Evolutionary conservation across 1,284 basidiomycete species (phyloP).

Genomic region (Boletus smithii): DNA sequence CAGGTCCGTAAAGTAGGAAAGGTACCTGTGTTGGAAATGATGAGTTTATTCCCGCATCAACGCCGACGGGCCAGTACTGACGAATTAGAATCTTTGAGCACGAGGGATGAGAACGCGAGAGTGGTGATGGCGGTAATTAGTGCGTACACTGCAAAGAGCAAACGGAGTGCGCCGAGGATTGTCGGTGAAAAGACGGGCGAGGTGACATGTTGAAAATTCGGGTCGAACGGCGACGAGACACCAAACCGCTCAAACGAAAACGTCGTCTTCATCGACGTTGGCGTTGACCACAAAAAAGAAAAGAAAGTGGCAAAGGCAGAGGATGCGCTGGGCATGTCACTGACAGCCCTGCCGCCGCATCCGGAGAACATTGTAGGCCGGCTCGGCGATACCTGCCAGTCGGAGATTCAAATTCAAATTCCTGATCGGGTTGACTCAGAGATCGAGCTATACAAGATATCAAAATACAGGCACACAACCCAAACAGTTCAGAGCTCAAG

Average conservation of each 20-base stretch:
- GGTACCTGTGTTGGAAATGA: conserved; percentile 40
- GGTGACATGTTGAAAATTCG: conserved; percentile 50
- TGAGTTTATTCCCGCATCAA: not conserved
- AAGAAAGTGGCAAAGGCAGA: not conserved
- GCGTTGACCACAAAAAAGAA: too few relatives aligned
- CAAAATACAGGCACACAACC: too few relatives aligned
- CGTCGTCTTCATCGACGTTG: conserved; percentile 9
- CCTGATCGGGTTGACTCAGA: not conserved
- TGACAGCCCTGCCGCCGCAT: too few relatives aligned
- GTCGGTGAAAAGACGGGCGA: conserved; percentile 52
- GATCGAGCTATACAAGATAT: not conserved
- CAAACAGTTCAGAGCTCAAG: not conserved
- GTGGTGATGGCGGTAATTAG: conserved; percentile 45
- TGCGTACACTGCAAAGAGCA: conserved; percentile 52
- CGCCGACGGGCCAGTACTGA: conserved; percentile 16
- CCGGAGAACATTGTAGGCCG: too few relatives aligned
- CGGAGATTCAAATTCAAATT: too few relatives aligned
- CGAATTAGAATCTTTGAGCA: conserved; percentile 29
- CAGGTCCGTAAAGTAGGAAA: conserved; percentile 63
- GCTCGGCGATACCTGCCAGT: too few relatives aligned
- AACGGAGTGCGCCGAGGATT: conserved; percentile 46
- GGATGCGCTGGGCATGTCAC: too few relatives aligned
- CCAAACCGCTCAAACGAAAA: conserved; percentile 26
- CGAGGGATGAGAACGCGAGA: conserved; percentile 40
- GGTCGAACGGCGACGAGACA: conserved; percentile 48